A percentile compares a stretch with the other conserved stretches of the same genome.
phyloP scores from a whole-genome alignment of 768 basidiomycete species.

The Suillus sp. region DNA sequence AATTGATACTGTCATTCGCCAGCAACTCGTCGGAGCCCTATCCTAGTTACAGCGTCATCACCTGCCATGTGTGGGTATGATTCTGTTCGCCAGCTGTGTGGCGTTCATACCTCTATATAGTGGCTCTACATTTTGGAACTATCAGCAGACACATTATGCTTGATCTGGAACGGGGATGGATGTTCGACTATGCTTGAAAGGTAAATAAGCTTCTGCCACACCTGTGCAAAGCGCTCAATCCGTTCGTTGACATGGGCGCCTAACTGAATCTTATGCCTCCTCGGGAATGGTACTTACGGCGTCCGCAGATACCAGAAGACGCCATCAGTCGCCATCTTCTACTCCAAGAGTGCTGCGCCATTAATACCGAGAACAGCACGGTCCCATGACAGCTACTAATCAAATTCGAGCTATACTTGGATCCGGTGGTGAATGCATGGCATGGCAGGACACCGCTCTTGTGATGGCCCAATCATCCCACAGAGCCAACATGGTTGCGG shows the following conservation, averaged over 20 bases:
- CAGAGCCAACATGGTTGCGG: neutral
- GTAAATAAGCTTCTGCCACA: neutral
- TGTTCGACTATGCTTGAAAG: neutral
- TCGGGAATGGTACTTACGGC: constrained; percentile 7
- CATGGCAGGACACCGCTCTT: neutral
- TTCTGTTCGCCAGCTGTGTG: constrained; percentile 4
- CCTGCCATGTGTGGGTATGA: constrained; percentile 1
- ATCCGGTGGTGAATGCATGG: neutral
- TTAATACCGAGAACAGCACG: neutral
- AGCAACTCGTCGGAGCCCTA: neutral
- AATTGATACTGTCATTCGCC: neutral
- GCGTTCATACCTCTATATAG: neutral
- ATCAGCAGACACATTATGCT: neutral
- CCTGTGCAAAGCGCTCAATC: neutral
- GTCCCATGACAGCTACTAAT: neutral
- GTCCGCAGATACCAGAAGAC: neutral
- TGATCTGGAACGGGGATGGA: neutral
- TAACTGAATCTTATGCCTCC: neutral
- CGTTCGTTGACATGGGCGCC: neutral
- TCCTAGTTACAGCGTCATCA: neutral
- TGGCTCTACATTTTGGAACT: neutral
- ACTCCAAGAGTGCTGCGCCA: neutral
- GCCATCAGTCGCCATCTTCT: neutral
- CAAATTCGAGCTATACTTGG: constrained; percentile 2
- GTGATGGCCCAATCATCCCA: neutral